These are phyloP conservation scores for Bullera alba DNA, from an alignment of 768 basidiomycete species.

Conservation along the genomic window DNA sequence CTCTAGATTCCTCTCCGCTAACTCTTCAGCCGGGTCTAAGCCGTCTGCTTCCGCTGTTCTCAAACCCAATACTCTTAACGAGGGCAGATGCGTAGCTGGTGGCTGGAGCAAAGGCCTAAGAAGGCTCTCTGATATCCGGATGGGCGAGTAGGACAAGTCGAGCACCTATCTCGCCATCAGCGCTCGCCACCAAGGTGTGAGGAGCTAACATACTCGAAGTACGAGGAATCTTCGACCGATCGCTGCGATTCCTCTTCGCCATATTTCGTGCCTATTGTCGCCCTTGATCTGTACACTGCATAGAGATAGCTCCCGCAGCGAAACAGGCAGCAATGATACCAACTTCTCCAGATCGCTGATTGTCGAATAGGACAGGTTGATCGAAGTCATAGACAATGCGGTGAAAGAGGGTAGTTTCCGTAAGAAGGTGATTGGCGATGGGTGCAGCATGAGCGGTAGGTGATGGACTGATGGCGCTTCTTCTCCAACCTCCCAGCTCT, in stretches of 20 bases:
- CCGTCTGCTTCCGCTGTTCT: not conserved
- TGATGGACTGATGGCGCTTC: conserved; percentile 7
- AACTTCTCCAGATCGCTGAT: conserved; percentile 19
- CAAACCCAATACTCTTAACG: not conserved
- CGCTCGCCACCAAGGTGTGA: not conserved
- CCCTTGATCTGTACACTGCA: conserved; percentile 6
- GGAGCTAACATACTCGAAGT: conserved; percentile 5
- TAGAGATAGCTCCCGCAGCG: conserved; percentile 18
- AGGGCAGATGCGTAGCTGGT: conserved; percentile 1
- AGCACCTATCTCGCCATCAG: conserved; percentile 5
- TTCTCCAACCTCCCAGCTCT: conserved; percentile 7
- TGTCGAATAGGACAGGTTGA: conserved; percentile 23
- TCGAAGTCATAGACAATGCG: conserved; percentile 14
- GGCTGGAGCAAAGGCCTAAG: conserved; percentile 3
- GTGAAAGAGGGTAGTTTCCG: conserved; percentile 5
- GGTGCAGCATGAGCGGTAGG: conserved; percentile 22
- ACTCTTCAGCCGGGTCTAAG: not conserved
- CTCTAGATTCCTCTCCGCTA: not conserved
- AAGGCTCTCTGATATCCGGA: not conserved
- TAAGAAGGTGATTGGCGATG: conserved; percentile 14
- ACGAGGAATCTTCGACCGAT: conserved; percentile 24
- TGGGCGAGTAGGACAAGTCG: conserved; percentile 7
- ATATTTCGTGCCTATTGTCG: conserved; percentile 3
- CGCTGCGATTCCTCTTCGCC: conserved; percentile 11
- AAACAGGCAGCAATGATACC: conserved; percentile 9